These are phyloP conservation scores for Orbilia javanica DNA, from an alignment of 2,329 filamentous ascomycete genomes.

Conservation along the genomic window DNA sequence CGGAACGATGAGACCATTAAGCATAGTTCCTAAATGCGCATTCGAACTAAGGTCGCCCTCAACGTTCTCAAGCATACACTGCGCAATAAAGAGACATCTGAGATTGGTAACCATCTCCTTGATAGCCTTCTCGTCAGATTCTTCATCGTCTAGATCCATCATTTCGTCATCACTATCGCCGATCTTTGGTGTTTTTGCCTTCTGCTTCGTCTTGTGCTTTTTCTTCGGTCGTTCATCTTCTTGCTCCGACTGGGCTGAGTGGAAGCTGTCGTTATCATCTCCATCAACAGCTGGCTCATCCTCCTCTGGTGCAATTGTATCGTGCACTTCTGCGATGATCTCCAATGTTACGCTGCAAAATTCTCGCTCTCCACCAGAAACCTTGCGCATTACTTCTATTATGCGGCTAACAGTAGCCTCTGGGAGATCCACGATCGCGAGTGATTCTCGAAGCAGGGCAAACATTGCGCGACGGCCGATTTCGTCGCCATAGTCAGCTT, in stretches of 20 bases:
- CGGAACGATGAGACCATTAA: constrained; percentile 96
- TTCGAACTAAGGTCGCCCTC: constrained; percentile 88
- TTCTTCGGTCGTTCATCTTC: constrained; percentile 60
- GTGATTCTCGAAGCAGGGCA: constrained; percentile 83
- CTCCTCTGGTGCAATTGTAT: constrained; percentile 83
- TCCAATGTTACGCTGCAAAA: constrained; percentile 89
- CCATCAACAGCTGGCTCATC: constrained; percentile 67
- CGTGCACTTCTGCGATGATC: constrained; percentile 95
- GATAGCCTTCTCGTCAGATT: constrained; percentile 78
- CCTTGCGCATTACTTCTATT: constrained; percentile 68
- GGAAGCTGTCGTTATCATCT: constrained; percentile 84
- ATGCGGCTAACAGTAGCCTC: constrained; percentile 79
- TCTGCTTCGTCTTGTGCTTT: constrained; percentile 44
- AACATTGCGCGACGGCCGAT: constrained; percentile 97
- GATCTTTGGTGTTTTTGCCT: constrained; percentile 65
- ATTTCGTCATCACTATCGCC: constrained; percentile 71
- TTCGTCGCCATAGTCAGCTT: constrained; percentile 97
- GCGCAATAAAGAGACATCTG: constrained; percentile 96
- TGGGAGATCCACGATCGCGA: constrained; percentile 87
- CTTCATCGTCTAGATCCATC: constrained; percentile 67
- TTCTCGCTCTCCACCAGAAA: constrained; percentile 84
- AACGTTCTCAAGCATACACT: constrained; percentile 97
- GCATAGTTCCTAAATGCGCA: constrained; percentile 92
- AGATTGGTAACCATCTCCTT: constrained; percentile 96
- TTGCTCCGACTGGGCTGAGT: constrained; percentile 80